Evolutionary conservation across 371 early-diverging fungal genomes (phyloP), one percentile per base, ranked within the genome.

Genomic region (Sporodiniella umbellata): DNA sequence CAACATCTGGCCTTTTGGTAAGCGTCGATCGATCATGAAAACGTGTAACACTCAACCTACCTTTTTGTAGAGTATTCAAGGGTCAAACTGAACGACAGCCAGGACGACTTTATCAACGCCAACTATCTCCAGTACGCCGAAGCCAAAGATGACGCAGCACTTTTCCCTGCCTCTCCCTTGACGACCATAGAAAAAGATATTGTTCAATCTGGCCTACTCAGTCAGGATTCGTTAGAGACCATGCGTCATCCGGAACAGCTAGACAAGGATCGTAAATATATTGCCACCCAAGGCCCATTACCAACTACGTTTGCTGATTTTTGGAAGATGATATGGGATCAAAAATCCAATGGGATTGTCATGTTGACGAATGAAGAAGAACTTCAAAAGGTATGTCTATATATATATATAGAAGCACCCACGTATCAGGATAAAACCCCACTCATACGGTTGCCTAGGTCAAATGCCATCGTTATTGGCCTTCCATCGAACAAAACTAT

Each of bases 271-370:
- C 55, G 55, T 21, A 48, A 35, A 1, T 95, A 89, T 60, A 90
- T 95, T 42, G 86, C 85, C 11, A 81, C 92, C 0, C 95, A 95
- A 58, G 95, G 88, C 0, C 95, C 95, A 15, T 59, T 93, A 21
- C 80, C 83, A 4, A 66, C 81, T 35, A 92, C 94, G 0, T 70
- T 85, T 17, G 70, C 69, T 11, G 92, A 91, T 53, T 95, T 95
- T 52, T 95, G 94, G 94, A 72, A 78, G 33, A 83, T 94, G 79
- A 60, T 88, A 11, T 92, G 88, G 90, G 91, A 93, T 55, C 85
- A 92, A 58, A 43, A 72, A 5, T 62, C 78, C 1, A 51, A 56
- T 4, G 82, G 88, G 3, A 75, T 95, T 26, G 90, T 94, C 12
- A 94, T 94, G 93, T 62, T 95, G 45, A 89, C 95, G 0, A 80